A percentile compares a stretch with the other conserved stretches of the same genome.
These are phyloP conservation scores for Sonneratia alba DNA, from an alignment of 345 rosid species.

Conservation along the genomic window DNA sequence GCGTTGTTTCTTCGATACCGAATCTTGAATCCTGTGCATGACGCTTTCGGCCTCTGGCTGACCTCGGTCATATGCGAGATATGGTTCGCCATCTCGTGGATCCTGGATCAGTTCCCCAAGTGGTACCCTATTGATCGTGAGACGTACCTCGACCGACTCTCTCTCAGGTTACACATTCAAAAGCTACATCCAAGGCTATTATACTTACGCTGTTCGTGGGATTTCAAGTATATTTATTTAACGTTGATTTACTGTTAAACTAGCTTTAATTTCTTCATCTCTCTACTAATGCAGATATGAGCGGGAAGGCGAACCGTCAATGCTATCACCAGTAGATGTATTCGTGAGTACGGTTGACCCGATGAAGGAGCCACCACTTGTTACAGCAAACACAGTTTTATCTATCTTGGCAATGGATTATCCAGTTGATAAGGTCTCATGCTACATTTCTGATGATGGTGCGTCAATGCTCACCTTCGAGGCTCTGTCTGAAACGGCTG, in stretches of 20 bases:
- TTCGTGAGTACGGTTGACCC: conserved; percentile 99
- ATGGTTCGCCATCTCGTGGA: conserved; percentile 97
- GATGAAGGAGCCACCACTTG: conserved; percentile 97
- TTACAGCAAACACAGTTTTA: conserved; percentile 74
- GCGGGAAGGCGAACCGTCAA: conserved; percentile 77
- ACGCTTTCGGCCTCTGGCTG: conserved; percentile 88
- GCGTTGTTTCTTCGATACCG: conserved; percentile 80
- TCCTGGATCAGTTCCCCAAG: conserved; percentile 81
- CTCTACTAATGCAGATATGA: conserved; percentile 41
- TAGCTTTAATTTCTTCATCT: background rate
- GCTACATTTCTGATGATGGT: conserved; percentile 94
- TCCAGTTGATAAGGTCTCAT: conserved; percentile 85
- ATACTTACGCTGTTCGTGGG: background rate
- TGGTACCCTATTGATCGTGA: conserved; percentile 40
- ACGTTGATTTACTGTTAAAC: background rate
- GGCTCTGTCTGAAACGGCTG: conserved; percentile 70
- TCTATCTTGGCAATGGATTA: conserved; percentile 96
- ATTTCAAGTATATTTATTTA: background rate
- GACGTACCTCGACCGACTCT: conserved; percentile 79
- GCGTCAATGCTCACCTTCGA: conserved; percentile 96
- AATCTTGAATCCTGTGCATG: conserved; percentile 73
- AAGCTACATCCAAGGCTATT: too few relatives aligned
- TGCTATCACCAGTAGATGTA: conserved; percentile 80
- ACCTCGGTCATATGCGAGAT: conserved; percentile 84
- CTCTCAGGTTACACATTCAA: background rate